Evolutionary conservation across 225 moss, liverwort and hornwort genomes (phyloP), one percentile per base, ranked within the genome.

Genomic region (Antitrichia curtipendula): DNA sequence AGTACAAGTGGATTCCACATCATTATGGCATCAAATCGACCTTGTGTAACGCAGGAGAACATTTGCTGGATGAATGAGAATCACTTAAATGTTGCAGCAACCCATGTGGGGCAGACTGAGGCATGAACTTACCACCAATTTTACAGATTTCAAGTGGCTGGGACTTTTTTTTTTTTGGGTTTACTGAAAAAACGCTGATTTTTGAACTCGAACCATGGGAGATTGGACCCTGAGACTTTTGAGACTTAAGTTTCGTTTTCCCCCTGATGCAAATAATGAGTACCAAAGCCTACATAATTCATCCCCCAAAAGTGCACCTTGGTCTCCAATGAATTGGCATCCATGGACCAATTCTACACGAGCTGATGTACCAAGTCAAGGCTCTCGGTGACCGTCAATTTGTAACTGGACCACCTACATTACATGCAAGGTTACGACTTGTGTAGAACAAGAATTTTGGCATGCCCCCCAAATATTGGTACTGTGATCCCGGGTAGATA

Each of bases 371-470:
- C 49, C 3, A 50, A 45, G 77, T 88, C 81, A 87, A 76, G 31
- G 45, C 58, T 87, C 75, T 36, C 19, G 53, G 57, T 3, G 16
- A 27, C 27, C 3, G 2, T 7, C 25, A n/a, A 59, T 29, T 79
- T 21, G 41, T 13, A 19, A 19, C 8, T 75, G 13, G 36, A 52
- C 36, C 23, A 52, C 14, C 50, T 36, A 15, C 2, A 8, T 21
- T 7, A 72, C 14, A 8, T 49, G 34, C 6, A 34, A 45, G 45
- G 7, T 45, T 45, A 6, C 10, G 7, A 8, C 28, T 72, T 53
- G 22, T 4, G 16, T 53, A 6, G 3, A 36, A 23, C 1, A 6
- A 2, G 4, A 18, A 11, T 45, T 45, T 2, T 0, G 3, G 45
- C 47, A 18, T 18, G 31, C 28, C 45, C 16, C 16, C 45, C 3